Evolutionary conservation across 495 filamentous ascomycete species (phyloP), one percentile per base, ranked within the genome.

Genomic region (Trichodelitschia bisporula): DNA sequence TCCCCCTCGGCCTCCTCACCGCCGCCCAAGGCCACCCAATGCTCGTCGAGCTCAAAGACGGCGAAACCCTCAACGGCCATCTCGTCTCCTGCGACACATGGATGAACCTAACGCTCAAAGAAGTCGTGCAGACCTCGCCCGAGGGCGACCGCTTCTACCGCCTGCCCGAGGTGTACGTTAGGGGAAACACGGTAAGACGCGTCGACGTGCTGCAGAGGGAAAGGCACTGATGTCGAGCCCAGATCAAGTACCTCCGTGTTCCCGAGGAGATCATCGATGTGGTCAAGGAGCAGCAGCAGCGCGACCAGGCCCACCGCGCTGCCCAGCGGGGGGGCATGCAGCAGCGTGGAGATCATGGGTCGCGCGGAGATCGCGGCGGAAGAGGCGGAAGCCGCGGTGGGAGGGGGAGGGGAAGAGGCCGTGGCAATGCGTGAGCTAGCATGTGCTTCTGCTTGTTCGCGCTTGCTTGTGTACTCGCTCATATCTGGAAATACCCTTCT

Each of bases 161-260:
- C 40, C 53, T 95, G 42, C 73, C 79, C 15, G 86, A 97, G 48
- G 80, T 84, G 28, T 97, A 97, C 49, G 75, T 97, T 23, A 69
- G 89, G 39, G 86, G 86, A 28, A 97, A 92, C 49, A 95, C 93
- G 48, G 86, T 95, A 17, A 26, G 48, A 33, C 6, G 15, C 15
- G n/a, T n/a, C n/a, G n/a, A n/a, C n/a, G n/a, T n/a, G n/a, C n/a
- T n/a, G n/a, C n/a, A n/a, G n/a, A n/a, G n/a, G n/a, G n/a, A n/a
- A n/a, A n/a, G n/a, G n/a, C n/a, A n/a, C n/a, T n/a, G 1, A 14
- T 33, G 20, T n/a, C 18, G 8, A 23, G 3, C 15, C 4, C 41
- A 97, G 86, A 97, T 97, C 58, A 97, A 97, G 63, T 97, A 91
- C 54, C 67, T 97, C 20, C 75, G 80, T 30, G 78, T 97, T 2